Conservation (phyloP, 805 yeast genomes). For the Zygosaccharomyces gambellarensis region DNA sequence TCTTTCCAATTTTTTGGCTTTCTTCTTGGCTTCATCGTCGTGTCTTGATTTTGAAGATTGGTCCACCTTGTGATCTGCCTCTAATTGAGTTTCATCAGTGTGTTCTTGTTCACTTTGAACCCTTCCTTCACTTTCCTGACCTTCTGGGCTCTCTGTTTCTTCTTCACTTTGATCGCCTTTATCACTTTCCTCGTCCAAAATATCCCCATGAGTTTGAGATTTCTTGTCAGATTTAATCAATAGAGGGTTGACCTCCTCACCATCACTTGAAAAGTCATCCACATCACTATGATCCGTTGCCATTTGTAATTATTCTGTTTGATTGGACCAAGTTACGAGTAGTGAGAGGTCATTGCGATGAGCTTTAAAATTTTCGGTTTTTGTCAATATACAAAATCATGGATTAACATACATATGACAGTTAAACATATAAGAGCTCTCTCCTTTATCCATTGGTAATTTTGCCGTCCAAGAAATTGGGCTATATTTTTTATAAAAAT, state of each 20-base stretch:
- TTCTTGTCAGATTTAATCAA: conserved; percentile 22
- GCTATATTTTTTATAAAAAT: not conserved
- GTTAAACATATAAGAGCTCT: not conserved
- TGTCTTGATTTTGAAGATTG: conserved; percentile 15
- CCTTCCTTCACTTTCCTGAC: too few relatives aligned
- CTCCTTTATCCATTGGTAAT: not conserved
- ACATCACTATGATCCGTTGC: conserved; percentile 18
- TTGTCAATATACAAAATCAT: not conserved
- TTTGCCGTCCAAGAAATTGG: too few relatives aligned
- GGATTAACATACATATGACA: not conserved
- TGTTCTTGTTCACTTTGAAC: conserved; percentile 16
- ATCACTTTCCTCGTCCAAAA: conserved; percentile 19
- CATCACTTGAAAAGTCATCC: conserved; percentile 32
- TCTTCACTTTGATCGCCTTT: conserved; percentile 15
- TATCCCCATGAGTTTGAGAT: conserved; percentile 13
- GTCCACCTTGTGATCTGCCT: conserved; percentile 13
- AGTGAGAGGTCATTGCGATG: not conserved
- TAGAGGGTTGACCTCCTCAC: conserved; percentile 23
- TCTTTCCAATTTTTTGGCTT: conserved; percentile 16
- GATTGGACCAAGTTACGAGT: not conserved
- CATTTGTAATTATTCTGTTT: conserved; percentile 4
- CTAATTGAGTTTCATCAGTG: conserved; percentile 17
- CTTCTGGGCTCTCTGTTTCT: conserved; percentile 6
- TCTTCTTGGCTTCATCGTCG: conserved; percentile 1
- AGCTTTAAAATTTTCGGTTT: not conserved